Base-by-base conservation (phyloP, 495 filamentous ascomycete genomes). In the Neurospora sp. region DNA sequence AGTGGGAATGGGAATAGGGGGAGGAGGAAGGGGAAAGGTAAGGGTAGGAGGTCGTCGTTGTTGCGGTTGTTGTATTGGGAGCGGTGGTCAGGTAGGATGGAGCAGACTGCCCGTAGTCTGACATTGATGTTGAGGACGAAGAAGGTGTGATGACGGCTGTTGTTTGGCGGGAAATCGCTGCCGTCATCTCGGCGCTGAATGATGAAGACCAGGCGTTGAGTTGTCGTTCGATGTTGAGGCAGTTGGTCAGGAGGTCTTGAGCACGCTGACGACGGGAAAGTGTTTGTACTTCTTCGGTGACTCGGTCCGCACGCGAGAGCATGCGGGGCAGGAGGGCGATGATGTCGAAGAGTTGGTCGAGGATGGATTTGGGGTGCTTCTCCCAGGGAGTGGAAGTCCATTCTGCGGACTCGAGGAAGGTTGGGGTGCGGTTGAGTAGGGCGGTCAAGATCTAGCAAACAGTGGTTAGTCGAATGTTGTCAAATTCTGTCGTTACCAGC, bases 381-480 rank as follows among this genome's bases (percentile, higher is more conserved):
- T 84, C 83, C 78, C 81, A 86, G 4, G 85, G 85, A 7, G 81
- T 79, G 0, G 82, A 81, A 2, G 78, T 79, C 85, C 85, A 87
- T 74, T 85, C 82, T 3, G 81, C 82, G 9, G 75, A 78, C 27
- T 81, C 79, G 39, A 87, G 77, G 69, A 83, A 85, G 6, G 79
- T 83, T 14, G 82, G 83, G 18, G 80, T 83, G 35, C 81, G 81
- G 76, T 83, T 84, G 31, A 86, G 77, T 11, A 87, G 75, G 7
- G 85, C 80, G 14, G 82, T 75, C 74, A 80, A 79, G 66, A 86
- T 82, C 84, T 86, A 73, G 46, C 3, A 16, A 1, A 23, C n/a
- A n/a, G 16, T 37, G 4, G 35, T 46, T 7, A 62, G 42, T 40
- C 1, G 39, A 31, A 18, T 42, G 11, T 16, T 14, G n/a, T 2